Conservation (phyloP, 495 filamentous ascomycete genomes). For the Aspergillus diversus region DNA sequence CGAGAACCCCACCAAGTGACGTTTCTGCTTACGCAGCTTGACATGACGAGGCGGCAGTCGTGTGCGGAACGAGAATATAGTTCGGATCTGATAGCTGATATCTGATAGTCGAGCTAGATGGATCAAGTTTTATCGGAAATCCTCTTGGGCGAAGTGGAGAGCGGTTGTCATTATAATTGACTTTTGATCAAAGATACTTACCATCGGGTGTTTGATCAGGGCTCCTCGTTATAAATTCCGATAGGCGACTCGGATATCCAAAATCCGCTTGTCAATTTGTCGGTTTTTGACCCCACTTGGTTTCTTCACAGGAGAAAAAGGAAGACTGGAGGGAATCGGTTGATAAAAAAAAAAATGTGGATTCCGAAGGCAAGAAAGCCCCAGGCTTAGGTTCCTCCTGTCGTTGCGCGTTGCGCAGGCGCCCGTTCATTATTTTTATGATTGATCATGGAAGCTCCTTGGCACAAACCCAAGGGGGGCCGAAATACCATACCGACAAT, state of each 20-base stretch:
- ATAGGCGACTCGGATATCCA: not conserved
- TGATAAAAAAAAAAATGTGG: not conserved
- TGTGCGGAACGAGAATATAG: not conserved
- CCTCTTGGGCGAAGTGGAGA: not conserved
- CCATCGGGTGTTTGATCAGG: not conserved
- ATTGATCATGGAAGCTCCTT: not conserved
- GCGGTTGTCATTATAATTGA: not conserved
- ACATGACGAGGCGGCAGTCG: conserved; percentile 18
- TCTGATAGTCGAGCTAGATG: conserved; percentile 5
- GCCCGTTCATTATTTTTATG: not conserved
- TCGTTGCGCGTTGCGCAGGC: conserved; percentile 1
- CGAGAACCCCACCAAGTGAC: conserved; percentile 29
- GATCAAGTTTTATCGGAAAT: not conserved
- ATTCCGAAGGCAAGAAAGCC: not conserved
- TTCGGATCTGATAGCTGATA: not conserved
- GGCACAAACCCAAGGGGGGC: not conserved
- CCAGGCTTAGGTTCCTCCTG: not conserved
- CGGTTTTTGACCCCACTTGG: conserved; percentile 5
- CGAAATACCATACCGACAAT: not conserved
- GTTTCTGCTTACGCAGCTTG: conserved; percentile 30
- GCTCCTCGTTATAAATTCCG: conserved; percentile 1
- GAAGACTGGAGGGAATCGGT: not conserved
- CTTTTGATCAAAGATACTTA: not conserved
- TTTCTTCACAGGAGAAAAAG: conserved; percentile 9
- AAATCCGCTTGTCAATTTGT: not conserved